These are phyloP conservation scores for Phytophthora sp. DNA, from an alignment of 352 stramenopile genomes.

Conservation along the genomic window DNA sequence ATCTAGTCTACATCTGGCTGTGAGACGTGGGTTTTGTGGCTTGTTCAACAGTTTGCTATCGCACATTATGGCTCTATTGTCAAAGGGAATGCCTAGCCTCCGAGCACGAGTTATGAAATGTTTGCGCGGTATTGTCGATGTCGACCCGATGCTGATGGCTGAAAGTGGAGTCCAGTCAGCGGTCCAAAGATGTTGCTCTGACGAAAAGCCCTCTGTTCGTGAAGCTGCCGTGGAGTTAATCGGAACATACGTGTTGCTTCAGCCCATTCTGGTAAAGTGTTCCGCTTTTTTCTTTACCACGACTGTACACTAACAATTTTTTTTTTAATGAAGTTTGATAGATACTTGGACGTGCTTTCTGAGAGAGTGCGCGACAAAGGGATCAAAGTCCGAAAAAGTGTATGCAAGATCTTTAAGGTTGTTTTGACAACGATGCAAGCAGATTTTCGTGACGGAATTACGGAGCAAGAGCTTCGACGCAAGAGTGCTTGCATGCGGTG, in stretches of 20 bases:
- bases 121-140: conserved; percentile 76
- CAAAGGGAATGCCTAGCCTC: conserved; percentile 71
- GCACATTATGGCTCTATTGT: conserved; percentile 82
- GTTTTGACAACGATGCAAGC: conserved; percentile 30
- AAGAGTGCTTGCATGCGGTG: conserved; percentile 76
- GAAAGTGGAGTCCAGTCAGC: conserved; percentile 58
- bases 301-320: not conserved
- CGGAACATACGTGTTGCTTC: conserved; percentile 77
- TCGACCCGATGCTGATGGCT: conserved; percentile 87
- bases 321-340: conserved; percentile 60
- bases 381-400: conserved; percentile 86
- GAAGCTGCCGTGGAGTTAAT: conserved; percentile 88
- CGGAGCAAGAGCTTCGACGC: conserved; percentile 45
- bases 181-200: conserved; percentile 73
- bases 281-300: not conserved
- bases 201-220: conserved; percentile 81
- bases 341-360: conserved; percentile 78
- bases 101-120: conserved; percentile 82
- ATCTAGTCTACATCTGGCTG: conserved; percentile 50
- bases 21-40: conserved; percentile 68
- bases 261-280: conserved; percentile 73
- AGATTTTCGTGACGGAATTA: conserved; percentile 1
- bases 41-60: conserved; percentile 73
- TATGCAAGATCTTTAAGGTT: conserved; percentile 84
- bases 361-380: conserved; percentile 83